phyloP scores from a whole-genome alignment of 108 stramenopile genomes.

The Fragilaria radians region DNA sequence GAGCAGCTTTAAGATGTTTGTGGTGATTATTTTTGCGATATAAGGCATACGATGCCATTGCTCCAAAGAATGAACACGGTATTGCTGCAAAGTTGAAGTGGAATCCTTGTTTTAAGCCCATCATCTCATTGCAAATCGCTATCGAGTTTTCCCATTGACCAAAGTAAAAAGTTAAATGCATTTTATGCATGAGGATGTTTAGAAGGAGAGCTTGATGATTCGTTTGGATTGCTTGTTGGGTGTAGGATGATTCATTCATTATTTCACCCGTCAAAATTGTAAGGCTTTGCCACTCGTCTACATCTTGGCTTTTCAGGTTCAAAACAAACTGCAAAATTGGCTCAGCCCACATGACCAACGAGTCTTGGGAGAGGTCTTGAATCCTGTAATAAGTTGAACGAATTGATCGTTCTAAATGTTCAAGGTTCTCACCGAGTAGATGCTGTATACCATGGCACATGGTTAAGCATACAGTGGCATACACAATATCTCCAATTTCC shows the following conservation, averaged over 20 bases:
- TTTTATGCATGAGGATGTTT: not conserved
- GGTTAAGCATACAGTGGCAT: not conserved
- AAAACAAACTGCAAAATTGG: not conserved
- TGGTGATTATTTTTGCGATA: not conserved
- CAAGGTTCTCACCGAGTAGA: not conserved
- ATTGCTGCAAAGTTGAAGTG: not conserved
- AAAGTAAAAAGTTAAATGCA: not conserved
- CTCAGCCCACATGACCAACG: not conserved
- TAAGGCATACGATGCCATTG: not conserved
- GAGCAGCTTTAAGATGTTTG: not conserved
- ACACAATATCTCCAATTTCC: not conserved
- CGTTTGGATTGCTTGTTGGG: not conserved
- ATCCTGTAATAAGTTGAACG: not conserved
- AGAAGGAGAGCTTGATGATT: not conserved
- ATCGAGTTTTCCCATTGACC: not conserved
- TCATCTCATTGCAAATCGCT: not conserved
- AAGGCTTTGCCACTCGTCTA: not conserved
- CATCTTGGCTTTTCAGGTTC: not conserved
- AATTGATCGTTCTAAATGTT: not conserved
- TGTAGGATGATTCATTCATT: not conserved
- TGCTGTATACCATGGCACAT: not conserved
- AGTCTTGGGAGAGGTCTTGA: not conserved
- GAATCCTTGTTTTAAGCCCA: not conserved
- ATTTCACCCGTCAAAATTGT: not conserved
- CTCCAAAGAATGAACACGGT: not conserved